Evolutionary conservation across 768 basidiomycete genomes (phyloP), one percentile per base, ranked within the genome.

Genomic region (Amanita muscaria): DNA sequence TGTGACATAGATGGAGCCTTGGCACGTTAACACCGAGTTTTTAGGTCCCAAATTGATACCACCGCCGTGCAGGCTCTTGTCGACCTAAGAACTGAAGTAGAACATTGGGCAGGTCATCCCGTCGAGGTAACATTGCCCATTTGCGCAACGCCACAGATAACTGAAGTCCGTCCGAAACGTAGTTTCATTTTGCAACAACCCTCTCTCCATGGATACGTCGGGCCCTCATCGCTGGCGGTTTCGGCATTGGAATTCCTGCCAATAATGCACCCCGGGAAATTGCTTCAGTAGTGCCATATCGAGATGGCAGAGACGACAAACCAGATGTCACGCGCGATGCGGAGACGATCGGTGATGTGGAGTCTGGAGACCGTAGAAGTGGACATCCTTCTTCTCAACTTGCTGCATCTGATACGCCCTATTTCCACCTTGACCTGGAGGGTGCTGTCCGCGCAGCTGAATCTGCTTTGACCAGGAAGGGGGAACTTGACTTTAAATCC

Each of bases 141-240:
- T n/a, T n/a, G n/a, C n/a, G n/a, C n/a, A n/a, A n/a, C n/a, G n/a
- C n/a, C n/a, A n/a, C n/a, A n/a, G n/a, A n/a, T n/a, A n/a, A n/a
- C n/a, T n/a, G n/a, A n/a, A n/a, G n/a, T n/a, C n/a, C n/a, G n/a
- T n/a, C n/a, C n/a, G n/a, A n/a, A n/a, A n/a, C 25, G 18, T 47
- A 90, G 76, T 98, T 96, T 73, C 94, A 98, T 67, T 99, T 99
- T 59, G 84, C 89, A 4, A 79, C 86, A 27, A 71, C 97, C 27
- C 77, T 93, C 44, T 91, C 89, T 1, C 91, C 91, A 0, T 99
- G 93, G 94, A 88, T 90, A 48, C 79, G 85, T 44, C 84, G 93
- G 40, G 88, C 88, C 4, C 73, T 93, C 25, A 65, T 90, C 37
- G 89, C 92, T 3, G 93, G 85, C 47, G 90, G 90, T 2, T 98